Conservation (phyloP, 805 yeast species). For the Schwanniomyces vanrijiae region DNA sequence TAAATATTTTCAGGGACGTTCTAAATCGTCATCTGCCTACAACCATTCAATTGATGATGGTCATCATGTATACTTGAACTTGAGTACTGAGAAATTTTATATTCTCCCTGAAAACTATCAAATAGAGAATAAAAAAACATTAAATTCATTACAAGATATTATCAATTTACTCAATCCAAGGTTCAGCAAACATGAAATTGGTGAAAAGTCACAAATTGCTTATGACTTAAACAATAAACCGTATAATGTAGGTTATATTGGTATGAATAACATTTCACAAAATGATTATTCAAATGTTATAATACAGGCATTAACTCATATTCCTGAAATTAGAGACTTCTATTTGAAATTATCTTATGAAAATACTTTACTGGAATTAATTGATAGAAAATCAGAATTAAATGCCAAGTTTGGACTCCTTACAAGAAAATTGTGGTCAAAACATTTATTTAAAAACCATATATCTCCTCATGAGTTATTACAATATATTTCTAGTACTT, state of each 20-base stretch:
- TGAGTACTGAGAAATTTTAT: slow-evolving; percentile 49
- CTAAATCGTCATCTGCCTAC: slow-evolving; percentile 63
- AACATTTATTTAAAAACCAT: slow-evolving; percentile 55
- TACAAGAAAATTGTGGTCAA: slow-evolving; percentile 64
- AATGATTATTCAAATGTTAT: slow-evolving; percentile 60
- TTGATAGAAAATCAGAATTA: slow-evolving; percentile 23
- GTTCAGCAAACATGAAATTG: slow-evolving; percentile 37
- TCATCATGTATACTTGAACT: slow-evolving; percentile 64
- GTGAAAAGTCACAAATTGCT: slow-evolving; percentile 23
- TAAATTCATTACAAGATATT: slow-evolving; percentile 49
- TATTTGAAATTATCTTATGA: slow-evolving; percentile 31
- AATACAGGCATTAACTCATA: slow-evolving; percentile 56
- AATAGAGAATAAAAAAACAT: slow-evolving; percentile 20
- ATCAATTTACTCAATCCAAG: slow-evolving; percentile 52
- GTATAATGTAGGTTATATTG: slow-evolving; percentile 66
- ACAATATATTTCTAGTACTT: slow-evolving; percentile 44
- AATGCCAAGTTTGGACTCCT: slow-evolving; percentile 45
- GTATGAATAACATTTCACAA: slow-evolving; percentile 53
- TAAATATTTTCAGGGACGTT: slow-evolving; percentile 68
- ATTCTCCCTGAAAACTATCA: slow-evolving; percentile 64
- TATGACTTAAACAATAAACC: slow-evolving; percentile 44
- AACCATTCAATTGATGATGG: slow-evolving; percentile 60
- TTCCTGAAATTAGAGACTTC: slow-evolving; percentile 44
- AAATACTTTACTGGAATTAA: slow-evolving; percentile 17
- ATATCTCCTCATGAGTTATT: slow-evolving; percentile 68